These are phyloP conservation scores for Blumeria hordei DNA, from an alignment of 2,329 filamentous ascomycete species.

Conservation along the genomic window DNA sequence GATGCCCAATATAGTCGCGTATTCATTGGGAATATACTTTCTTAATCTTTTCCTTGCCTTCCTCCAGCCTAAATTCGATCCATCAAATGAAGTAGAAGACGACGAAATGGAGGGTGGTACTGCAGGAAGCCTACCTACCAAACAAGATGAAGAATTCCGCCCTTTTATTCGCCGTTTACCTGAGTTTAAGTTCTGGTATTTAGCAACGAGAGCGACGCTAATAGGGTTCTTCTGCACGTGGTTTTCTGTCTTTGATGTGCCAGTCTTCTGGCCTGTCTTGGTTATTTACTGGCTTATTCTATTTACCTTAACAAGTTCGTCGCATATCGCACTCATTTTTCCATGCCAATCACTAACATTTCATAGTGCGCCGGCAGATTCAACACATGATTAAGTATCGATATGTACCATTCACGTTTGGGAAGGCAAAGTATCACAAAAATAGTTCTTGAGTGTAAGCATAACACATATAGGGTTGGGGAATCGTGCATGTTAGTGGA, in stretches of 20 bases:
- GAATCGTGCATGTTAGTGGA: too few species aligned
- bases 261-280: slow-evolving; percentile 96
- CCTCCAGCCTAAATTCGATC: slow-evolving; percentile 95
- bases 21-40: slow-evolving; percentile 94
- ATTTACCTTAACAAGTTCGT: slow-evolving; percentile 81
- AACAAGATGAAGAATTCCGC: slow-evolving; percentile 91
- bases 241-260: slow-evolving; percentile 86
- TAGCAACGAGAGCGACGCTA: slow-evolving; percentile 63
- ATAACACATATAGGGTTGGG: too few species aligned
- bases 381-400: slow-evolving; percentile 99
- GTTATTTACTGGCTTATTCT: slow-evolving; percentile 98
- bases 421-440: slow-evolving; percentile 62
- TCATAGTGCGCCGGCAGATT: slow-evolving; percentile 84
- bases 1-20: slow-evolving; percentile 45
- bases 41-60: slow-evolving; percentile 98
- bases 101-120: slow-evolving; percentile 91
- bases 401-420: slow-evolving; percentile 82
- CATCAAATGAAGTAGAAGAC: slow-evolving; percentile 71
- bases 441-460: slow-evolving; percentile 20
- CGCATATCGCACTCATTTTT: too few species aligned
- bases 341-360: slow-evolving; percentile 2
- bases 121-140: slow-evolving; percentile 62
- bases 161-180: slow-evolving; percentile 89
- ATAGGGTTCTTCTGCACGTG: slow-evolving; percentile 76
- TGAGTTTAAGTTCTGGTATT: slow-evolving; percentile 99